Evolutionary conservation across 129 eudicot genomes (phyloP).

Genomic region (Saussurea involucrata): DNA sequence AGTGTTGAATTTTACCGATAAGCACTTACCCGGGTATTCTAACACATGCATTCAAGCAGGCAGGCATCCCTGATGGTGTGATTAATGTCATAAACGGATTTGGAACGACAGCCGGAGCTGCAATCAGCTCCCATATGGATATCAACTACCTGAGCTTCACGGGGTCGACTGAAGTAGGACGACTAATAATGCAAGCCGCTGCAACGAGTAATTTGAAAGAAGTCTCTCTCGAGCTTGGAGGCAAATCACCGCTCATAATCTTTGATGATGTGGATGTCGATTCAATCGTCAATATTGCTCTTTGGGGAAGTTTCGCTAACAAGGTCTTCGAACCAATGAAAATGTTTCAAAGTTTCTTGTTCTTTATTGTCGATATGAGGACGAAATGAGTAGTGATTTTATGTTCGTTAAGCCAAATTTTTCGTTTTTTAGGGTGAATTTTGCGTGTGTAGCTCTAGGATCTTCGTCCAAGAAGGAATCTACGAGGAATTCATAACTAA

Average conservation of each 20-base stretch:
- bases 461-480: constrained; percentile 86
- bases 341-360: not conserved
- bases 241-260: constrained; percentile 79
- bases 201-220: constrained; percentile 86
- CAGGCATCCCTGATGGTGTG: constrained; percentile 93
- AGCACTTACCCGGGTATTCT: too few relatives aligned
- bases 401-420: not conserved
- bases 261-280: constrained; percentile 89
- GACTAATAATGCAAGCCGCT: constrained; percentile 81
- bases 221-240: constrained; percentile 86
- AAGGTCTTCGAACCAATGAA: constrained; percentile 40
- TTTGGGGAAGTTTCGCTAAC: constrained; percentile 48
- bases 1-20: too few relatives aligned
- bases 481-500: constrained; percentile 52
- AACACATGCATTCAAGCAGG: constrained; percentile 45
- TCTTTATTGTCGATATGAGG: not conserved
- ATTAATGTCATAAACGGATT: constrained; percentile 73
- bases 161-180: constrained; percentile 85
- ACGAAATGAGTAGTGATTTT: not conserved
- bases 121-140: constrained; percentile 89
- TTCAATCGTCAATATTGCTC: constrained; percentile 52
- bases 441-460: constrained; percentile 77
- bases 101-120: constrained; percentile 79
- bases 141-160: constrained; percentile 80
- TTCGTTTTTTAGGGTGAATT: constrained; percentile 64